Evolutionary conservation across 371 early-diverging fungal genomes (phyloP), one percentile per base, ranked within the genome.

Genomic region (Mortierella sp.): DNA sequence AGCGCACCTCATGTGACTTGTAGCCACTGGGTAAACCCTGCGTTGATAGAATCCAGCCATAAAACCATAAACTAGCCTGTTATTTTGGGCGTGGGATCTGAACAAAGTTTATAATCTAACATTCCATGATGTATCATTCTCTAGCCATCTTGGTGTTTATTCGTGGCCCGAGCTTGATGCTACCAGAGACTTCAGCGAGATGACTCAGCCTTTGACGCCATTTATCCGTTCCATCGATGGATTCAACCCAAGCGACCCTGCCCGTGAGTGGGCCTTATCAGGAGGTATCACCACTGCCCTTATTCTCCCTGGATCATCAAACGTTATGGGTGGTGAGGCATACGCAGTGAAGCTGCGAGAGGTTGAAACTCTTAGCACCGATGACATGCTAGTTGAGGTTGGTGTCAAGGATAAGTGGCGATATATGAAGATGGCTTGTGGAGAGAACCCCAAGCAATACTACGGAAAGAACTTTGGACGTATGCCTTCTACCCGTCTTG

Each of bases 371-470:
- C 76, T 91, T 45, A 86, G 88, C 23, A 88, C 85, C 9, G 90
- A 91, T 43, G 92, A 92, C 59, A 91, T 94, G 92, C 75, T 88
- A 19, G 78, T 94, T 37, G 84, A 86, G 59, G 84, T 89, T 9
- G 90, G 88, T 60, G 83, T 89, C 23, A 63, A 83, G 42, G 82
- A 85, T 51, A 63, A 76, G 31, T 92, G 93, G 92, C 83, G 94
- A 9, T 95, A 90, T 77, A 92, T 94, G 92, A 95, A 95, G 83
- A 93, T 94, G 92, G 94, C 96, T 3, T 94, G 93, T 72, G 95
- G 95, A 23, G 95, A 95, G 79, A 95, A 94, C 80, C 91, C 93
- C 26, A 95, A 94, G 75, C 26, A 71, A 0, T 72, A 61, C 61
- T 90, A 88, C 51, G 89, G 89, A 19, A 59, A n/a, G n/a, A n/a